phyloP scores from a whole-genome alignment of 2,329 filamentous ascomycete species.

The Fusarium piperis region DNA sequence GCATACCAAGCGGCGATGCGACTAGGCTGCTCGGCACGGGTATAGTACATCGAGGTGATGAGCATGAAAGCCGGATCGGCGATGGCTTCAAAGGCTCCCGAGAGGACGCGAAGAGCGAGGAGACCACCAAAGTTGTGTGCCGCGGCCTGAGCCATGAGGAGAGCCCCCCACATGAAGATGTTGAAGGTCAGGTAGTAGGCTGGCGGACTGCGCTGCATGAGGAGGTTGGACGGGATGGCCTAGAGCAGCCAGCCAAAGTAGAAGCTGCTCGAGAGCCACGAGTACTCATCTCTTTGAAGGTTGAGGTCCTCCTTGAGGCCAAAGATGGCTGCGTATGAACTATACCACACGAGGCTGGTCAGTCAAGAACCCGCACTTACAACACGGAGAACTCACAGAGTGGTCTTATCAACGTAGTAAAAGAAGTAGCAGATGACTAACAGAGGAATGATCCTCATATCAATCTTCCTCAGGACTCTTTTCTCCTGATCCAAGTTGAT shows the following conservation, averaged over 20 bases:
- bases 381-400: slow-evolving; percentile 44
- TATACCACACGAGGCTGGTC: not conserved
- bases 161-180: slow-evolving; percentile 66
- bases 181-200: slow-evolving; percentile 52
- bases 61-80: slow-evolving; percentile 65
- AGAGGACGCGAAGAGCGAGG: slow-evolving; percentile 64
- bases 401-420: slow-evolving; percentile 59
- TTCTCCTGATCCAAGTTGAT: slow-evolving; percentile 49
- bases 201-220: slow-evolving; percentile 48
- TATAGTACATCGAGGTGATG: slow-evolving; percentile 73
- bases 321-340: slow-evolving; percentile 71
- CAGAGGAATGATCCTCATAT: slow-evolving; percentile 50
- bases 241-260: slow-evolving; percentile 53
- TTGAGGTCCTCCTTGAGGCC: slow-evolving; percentile 68
- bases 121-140: slow-evolving; percentile 66
- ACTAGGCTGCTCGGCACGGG: slow-evolving; percentile 68
- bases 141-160: slow-evolving; percentile 61
- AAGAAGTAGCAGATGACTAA: slow-evolving; percentile 55
- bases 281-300: slow-evolving; percentile 67
- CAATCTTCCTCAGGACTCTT: slow-evolving; percentile 49
- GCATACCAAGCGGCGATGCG: slow-evolving; percentile 69
- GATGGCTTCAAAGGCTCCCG: slow-evolving; percentile 71
- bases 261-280: slow-evolving; percentile 50
- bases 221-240: slow-evolving; percentile 46
- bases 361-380: not conserved